Percentiles rank a stretch among this genome's conserved stretches.
phyloP scores from a whole-genome alignment of 345 rosid species.

The Euphorbia pulcherrima region DNA sequence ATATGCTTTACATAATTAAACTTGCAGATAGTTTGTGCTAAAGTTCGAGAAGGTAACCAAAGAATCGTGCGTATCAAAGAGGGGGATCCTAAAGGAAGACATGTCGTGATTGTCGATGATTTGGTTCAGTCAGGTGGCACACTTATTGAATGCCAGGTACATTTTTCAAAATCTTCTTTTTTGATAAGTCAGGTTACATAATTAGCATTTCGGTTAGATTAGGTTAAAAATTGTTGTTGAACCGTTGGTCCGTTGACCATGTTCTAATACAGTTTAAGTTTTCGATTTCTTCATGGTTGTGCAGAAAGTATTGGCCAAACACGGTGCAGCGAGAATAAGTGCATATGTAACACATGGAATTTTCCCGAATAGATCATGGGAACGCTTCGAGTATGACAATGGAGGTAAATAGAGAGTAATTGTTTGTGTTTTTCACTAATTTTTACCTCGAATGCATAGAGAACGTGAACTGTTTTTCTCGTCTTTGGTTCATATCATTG shows the following conservation, averaged over 20 bases:
- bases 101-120: slow-evolving; percentile 93
- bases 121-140: slow-evolving; percentile 98
- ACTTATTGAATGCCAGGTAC: slow-evolving; percentile 92
- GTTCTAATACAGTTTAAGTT: background rate
- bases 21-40: slow-evolving; percentile 82
- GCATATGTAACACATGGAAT: slow-evolving; percentile 96
- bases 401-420: slow-evolving; percentile 51
- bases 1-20: slow-evolving; percentile 8
- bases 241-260: background rate
- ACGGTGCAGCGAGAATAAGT: slow-evolving; percentile 83
- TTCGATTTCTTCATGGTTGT: slow-evolving; percentile 11
- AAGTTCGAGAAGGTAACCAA: slow-evolving; percentile 85
- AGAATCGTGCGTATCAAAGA: slow-evolving; percentile 88
- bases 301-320: slow-evolving; percentile 86
- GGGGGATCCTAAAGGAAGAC: slow-evolving; percentile 80
- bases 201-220: background rate
- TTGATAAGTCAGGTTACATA: background rate
- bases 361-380: slow-evolving; percentile 87
- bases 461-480: background rate
- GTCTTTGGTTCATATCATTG: background rate
- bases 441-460: background rate
- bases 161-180: slow-evolving; percentile 1
- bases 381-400: slow-evolving; percentile 69
- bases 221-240: background rate
- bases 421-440: background rate